Percentiles rank a stretch among this genome's conserved stretches.
Evolutionary conservation across 306 rosid genomes (phyloP).

Genomic region (Rubus parviflorus): DNA sequence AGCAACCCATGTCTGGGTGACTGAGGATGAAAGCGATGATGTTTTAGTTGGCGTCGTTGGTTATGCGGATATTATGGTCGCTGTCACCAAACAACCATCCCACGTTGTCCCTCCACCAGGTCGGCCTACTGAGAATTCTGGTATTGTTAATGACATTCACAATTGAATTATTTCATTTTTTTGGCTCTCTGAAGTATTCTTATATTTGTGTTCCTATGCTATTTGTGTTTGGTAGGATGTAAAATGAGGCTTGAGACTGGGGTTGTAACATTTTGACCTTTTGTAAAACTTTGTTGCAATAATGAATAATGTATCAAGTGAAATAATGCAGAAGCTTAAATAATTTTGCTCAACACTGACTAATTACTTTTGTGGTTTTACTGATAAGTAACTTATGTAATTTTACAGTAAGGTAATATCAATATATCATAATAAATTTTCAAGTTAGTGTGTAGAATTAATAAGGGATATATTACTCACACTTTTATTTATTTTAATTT

Average conservation of each 20-base stretch:
- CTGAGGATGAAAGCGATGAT: conserved; percentile 71
- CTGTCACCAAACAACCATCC: conserved; percentile 75
- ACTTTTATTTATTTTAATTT: too few species aligned
- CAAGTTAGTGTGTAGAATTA: too few species aligned
- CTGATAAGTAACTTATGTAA: background rate
- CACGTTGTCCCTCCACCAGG: conserved; percentile 33
- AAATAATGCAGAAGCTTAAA: background rate
- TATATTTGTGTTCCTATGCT: background rate
- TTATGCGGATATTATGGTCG: conserved; percentile 75
- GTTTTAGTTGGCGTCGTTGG: conserved; percentile 84
- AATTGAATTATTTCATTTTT: conserved; percentile 21
- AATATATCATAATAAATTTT: background rate
- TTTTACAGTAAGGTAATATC: background rate
- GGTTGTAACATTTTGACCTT: background rate
- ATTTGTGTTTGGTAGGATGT: background rate
- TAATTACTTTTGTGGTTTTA: background rate
- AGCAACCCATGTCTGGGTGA: conserved; percentile 93
- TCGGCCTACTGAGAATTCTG: conserved; percentile 47
- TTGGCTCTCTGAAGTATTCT: background rate
- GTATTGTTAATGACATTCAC: conserved; percentile 49
- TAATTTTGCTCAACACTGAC: background rate
- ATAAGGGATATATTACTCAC: too few species aligned
- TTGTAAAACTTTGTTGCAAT: conserved; percentile 5
- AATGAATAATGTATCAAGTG: conserved; percentile 3
- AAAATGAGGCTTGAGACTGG: background rate